Base-by-base conservation (phyloP, 306 rosid genomes). In the Amphicarpaea edgeworthii region DNA sequence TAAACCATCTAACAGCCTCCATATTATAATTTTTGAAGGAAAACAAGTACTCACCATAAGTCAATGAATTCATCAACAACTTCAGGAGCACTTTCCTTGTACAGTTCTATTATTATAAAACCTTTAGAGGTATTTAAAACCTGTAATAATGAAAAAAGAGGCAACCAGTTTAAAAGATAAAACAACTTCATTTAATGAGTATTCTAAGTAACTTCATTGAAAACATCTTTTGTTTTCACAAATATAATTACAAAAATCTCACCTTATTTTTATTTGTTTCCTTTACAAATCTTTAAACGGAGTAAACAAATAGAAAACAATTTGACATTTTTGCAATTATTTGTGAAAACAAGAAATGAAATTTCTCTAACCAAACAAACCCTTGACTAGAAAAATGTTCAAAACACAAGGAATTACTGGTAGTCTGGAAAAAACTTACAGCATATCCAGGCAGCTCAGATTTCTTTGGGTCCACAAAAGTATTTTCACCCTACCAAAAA, bases 21-120 rank as follows among this genome's bases (percentile, higher is more conserved):
- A 50, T 32, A 67, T 42, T 12, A 75, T 19, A 45, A 75, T 10
- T 28, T 59, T 37, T 6, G 49, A 41, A 20, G 12, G 51, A 66
- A 79, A 75, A 46, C 19, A 17, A 63, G 55, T 65, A 89, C 98
- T 89, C 78, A 95, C 98, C 98, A 90, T 74, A 92, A 87, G 86
- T 95, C 97, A 66, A 92, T 89, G 89, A 95, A 95, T 85, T 92
- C 95, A 77, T 95, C 98, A 79, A 95, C 98, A 72, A 87, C 97
- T 83, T 95, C 98, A 42, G 98, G 97, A 80, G 97, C 87, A 67
- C 87, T 90, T 5, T 95, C 97, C 90, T 95, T 95, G 88, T 78
- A 55, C 59, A 95, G 89, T 83, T 88, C 89, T 77, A 89, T 85
- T 32, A 80, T 75, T 15, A 95, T 86, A 73, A 84, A 69, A 78